Base-by-base conservation (phyloP, 1,139 yeast genomes). In the Scheffersomyces parashehatae region DNA sequence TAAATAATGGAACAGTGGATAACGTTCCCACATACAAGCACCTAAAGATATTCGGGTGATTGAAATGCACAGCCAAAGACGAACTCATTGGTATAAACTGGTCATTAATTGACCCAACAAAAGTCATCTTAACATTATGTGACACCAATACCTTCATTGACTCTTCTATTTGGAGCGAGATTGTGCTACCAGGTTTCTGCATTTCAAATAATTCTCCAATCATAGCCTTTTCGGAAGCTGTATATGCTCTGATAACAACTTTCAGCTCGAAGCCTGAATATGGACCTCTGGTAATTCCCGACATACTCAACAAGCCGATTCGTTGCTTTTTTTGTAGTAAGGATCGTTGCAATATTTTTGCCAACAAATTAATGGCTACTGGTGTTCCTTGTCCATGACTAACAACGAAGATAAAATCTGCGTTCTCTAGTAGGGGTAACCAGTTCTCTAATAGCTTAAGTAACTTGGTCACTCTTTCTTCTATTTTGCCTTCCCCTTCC, bases 11-110 rank as follows among this genome's bases (percentile, higher is more conserved):
- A 1, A 65, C 59, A 3, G 64, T 64, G 26, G 55, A 39, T 15
- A 55, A 49, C 26, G 53, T 49, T 13, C 65, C 65, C 34, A 72
- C 58, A 51, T 55, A 64, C 3, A 75, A 14, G 29, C 71, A 62
- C 43, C 85, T 62, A 51, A 60, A 77, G 13, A 82, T 75, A 51
- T 81, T 81, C 1, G 86, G 82, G 55, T 82, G 88, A 9, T 59
- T 50, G 30, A 68, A 59, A 29, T 74, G 70, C 15, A 66, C 48
- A n/a, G 68, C 76, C 40, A 81, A 58, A 1, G 83, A 58, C 1
- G 81, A 69, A 48, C 62, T 62, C 16, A 79, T 47, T 3, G 81
- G 80, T 2, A 75, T 60, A 39, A 75, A 65, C 48, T 71, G 78
- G 52, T 77, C 82, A 38, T 67, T 65, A 2, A 71, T 50, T 0